These are phyloP conservation scores for Calophaca sinica DNA, from an alignment of 306 rosid genomes.

Conservation along the genomic window DNA sequence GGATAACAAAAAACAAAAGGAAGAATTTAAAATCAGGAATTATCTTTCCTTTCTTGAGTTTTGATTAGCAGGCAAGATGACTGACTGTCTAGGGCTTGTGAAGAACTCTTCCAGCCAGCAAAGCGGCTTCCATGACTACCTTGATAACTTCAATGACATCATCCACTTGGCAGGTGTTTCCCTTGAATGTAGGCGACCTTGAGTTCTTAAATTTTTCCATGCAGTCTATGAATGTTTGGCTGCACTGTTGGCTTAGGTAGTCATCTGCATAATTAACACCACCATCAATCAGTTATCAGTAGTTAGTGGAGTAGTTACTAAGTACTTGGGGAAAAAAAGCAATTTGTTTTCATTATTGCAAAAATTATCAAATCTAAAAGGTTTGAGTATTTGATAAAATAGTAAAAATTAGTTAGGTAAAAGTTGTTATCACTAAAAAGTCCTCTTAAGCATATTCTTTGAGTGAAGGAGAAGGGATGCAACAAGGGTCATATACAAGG, in stretches of 20 bases:
- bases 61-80: slow-evolving; percentile 4
- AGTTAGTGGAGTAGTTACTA: not conserved
- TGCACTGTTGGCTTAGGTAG: slow-evolving; percentile 88
- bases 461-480: slow-evolving; percentile 39
- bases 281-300: slow-evolving; percentile 1
- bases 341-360: not conserved
- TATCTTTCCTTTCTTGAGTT: not conserved
- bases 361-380: not conserved
- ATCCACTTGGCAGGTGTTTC: slow-evolving; percentile 67
- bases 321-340: too few species aligned
- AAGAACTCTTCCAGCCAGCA: slow-evolving; percentile 81
- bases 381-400: not conserved
- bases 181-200: slow-evolving; percentile 62
- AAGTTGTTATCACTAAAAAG: not conserved
- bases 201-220: slow-evolving; percentile 67
- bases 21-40: slow-evolving; percentile 24
- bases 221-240: slow-evolving; percentile 75
- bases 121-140: slow-evolving; percentile 88
- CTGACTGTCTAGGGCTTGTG: slow-evolving; percentile 67
- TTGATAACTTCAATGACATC: slow-evolving; percentile 75
- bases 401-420: not conserved
- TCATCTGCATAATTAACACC: slow-evolving; percentile 67
- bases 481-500: slow-evolving; percentile 27
- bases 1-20: slow-evolving; percentile 33
- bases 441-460: slow-evolving; percentile 33